A percentile compares a stretch with the other conserved stretches of the same genome.
Conservation (phyloP, 768 basidiomycete genomes). For the Tricholomella constricta region DNA sequence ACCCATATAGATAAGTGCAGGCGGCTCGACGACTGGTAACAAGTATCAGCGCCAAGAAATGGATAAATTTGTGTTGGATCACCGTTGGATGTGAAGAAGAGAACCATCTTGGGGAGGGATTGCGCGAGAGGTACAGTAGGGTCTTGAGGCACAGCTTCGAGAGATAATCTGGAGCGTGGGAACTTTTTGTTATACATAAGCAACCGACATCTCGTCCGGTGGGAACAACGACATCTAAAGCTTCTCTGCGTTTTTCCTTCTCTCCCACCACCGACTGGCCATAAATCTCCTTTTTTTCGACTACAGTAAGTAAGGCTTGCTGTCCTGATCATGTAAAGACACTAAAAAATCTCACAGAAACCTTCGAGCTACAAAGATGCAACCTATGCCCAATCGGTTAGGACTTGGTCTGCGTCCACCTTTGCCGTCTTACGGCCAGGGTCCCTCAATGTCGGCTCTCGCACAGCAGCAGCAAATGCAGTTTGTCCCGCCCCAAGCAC, state of each 20-base stretch:
- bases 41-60: neutral
- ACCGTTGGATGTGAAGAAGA: slow-evolving; percentile 53
- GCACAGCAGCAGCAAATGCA: slow-evolving; percentile 83
- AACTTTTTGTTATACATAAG: slow-evolving; percentile 10
- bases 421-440: slow-evolving; percentile 86
- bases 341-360: slow-evolving; percentile 1
- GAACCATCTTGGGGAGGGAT: slow-evolving; percentile 40
- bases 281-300: neutral
- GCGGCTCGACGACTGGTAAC: slow-evolving; percentile 55
- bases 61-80: neutral
- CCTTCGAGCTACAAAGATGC: slow-evolving; percentile 44
- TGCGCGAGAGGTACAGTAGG: neutral
- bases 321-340: neutral
- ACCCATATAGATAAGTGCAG: slow-evolving; percentile 88
- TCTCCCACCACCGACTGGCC: neutral
- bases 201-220: neutral
- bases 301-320: neutral
- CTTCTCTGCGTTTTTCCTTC: neutral
- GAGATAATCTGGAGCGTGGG: slow-evolving; percentile 3
- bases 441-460: slow-evolving; percentile 89
- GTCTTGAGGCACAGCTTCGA: neutral
- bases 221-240: neutral
- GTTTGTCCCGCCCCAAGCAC: slow-evolving; percentile 64
- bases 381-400: slow-evolving; percentile 70
- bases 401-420: slow-evolving; percentile 89